phyloP scores from a whole-genome alignment of 768 basidiomycete species.

The Wakefieldia striispora region DNA sequence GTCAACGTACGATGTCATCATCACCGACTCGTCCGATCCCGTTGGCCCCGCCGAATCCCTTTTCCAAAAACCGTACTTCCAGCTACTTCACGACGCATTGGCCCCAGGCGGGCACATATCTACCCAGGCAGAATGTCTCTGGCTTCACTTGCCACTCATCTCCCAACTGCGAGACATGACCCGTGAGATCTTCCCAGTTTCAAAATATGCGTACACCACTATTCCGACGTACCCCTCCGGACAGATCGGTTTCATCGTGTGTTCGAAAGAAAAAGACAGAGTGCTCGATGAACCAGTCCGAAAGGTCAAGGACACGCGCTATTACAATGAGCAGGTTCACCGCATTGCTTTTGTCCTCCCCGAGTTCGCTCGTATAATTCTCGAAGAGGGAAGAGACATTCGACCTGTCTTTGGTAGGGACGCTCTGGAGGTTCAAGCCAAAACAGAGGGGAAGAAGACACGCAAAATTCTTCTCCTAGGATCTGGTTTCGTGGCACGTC shows the following conservation, averaged over 20 bases:
- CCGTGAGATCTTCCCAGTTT: slow-evolving; percentile 69
- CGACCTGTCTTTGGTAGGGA: slow-evolving; percentile 73
- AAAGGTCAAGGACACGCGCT: slow-evolving; percentile 65
- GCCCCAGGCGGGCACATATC: slow-evolving; percentile 89
- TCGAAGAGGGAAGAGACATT: slow-evolving; percentile 72
- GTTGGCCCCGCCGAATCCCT: slow-evolving; percentile 93
- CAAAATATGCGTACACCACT: slow-evolving; percentile 92
- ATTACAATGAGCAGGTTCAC: slow-evolving; percentile 87
- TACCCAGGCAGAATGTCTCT: slow-evolving; percentile 93
- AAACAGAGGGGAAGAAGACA: slow-evolving; percentile 50
- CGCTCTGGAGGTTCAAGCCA: slow-evolving; percentile 41
- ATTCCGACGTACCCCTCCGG: slow-evolving; percentile 99
- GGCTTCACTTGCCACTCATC: slow-evolving; percentile 92
- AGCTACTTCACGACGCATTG: slow-evolving; percentile 88
- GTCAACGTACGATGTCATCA: slow-evolving; percentile 91
- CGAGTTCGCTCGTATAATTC: slow-evolving; percentile 78
- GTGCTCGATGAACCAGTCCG: slow-evolving; percentile 74
- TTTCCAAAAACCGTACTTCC: slow-evolving; percentile 97
- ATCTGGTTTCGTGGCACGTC: slow-evolving; percentile 92
- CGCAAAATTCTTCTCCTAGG: slow-evolving; percentile 82
- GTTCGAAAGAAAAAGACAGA: slow-evolving; percentile 70
- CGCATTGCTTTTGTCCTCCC: slow-evolving; percentile 83
- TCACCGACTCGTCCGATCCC: slow-evolving; percentile 98
- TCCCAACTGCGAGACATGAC: slow-evolving; percentile 68
- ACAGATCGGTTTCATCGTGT: slow-evolving; percentile 92